phyloP scores from a whole-genome alignment of 1,284 basidiomycete species.

The Apiotrichum veenhuisii region DNA sequence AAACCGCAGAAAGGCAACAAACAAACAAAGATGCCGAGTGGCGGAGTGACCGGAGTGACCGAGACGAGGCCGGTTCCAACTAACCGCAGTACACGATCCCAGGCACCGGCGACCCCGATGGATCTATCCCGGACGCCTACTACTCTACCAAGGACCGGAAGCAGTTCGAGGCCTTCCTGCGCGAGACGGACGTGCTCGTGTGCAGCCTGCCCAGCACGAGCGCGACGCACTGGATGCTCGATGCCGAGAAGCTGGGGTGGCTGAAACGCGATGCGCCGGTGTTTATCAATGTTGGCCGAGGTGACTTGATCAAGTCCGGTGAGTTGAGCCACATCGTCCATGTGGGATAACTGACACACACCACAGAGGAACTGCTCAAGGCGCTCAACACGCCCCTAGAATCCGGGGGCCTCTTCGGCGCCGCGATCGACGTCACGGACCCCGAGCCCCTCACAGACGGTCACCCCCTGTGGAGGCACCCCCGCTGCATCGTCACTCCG shows the following conservation, averaged over 20 bases:
- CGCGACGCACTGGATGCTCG: conserved; percentile 37
- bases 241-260: conserved; percentile 28
- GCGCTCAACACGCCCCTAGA: conserved; percentile 21
- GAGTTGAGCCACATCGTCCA: conserved; percentile 3
- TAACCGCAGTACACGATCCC: conserved; percentile 30
- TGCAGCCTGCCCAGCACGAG: conserved; percentile 40
- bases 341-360: conserved; percentile 1
- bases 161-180: conserved; percentile 39
- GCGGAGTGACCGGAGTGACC: too few relatives aligned
- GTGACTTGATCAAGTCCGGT: conserved; percentile 36
- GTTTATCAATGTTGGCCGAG: conserved; percentile 46
- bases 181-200: conserved; percentile 43
- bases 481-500: conserved; percentile 37
- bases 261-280: conserved; percentile 33
- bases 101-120: conserved; percentile 42
- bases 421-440: conserved; percentile 44
- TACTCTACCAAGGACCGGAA: conserved; percentile 37
- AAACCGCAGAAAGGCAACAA: too few relatives aligned
- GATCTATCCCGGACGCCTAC: conserved; percentile 42
- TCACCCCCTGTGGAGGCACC: conserved; percentile 39
- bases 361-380: conserved; percentile 32
- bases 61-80: neutral
- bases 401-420: conserved; percentile 29
- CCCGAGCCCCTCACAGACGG: conserved; percentile 39
- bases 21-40: too few relatives aligned